Percentiles rank a stretch among this genome's conserved stretches.
Evolutionary conservation across 257 asterid species (phyloP).

Genomic region (Gentiana dahurica): DNA sequence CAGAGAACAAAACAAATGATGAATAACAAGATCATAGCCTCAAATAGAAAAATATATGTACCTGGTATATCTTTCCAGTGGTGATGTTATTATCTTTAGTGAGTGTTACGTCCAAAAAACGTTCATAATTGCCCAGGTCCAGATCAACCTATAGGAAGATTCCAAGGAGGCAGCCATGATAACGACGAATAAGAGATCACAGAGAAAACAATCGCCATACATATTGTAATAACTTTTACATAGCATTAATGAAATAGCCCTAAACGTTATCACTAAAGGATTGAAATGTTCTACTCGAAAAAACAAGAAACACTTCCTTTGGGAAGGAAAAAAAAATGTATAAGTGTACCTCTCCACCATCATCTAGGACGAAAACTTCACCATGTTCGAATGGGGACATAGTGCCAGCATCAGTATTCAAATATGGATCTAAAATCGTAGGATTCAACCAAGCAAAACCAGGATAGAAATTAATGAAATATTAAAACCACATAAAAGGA

Average conservation of each 20-base stretch:
- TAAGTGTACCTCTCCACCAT: slow-evolving; percentile 87
- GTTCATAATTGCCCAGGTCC: slow-evolving; percentile 92
- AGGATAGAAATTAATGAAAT: not conserved
- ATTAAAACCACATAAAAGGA: too few relatives aligned
- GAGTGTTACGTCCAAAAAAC: slow-evolving; percentile 86
- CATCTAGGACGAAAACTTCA: slow-evolving; percentile 95
- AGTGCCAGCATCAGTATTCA: slow-evolving; percentile 94
- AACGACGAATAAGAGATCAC: not conserved
- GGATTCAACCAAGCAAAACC: not conserved
- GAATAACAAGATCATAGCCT: too few relatives aligned
- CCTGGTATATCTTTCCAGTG: slow-evolving; percentile 98
- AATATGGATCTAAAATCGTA: slow-evolving; percentile 66
- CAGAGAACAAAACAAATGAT: too few relatives aligned
- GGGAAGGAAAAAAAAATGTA: slow-evolving; percentile 2
- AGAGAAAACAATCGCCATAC: not conserved
- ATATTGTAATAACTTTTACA: too few relatives aligned
- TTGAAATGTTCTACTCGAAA: not conserved
- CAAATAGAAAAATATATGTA: slow-evolving; percentile 13
- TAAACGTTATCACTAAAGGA: too few relatives aligned
- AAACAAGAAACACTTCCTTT: not conserved
- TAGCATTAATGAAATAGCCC: too few relatives aligned
- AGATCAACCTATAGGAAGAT: slow-evolving; percentile 71
- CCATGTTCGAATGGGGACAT: slow-evolving; percentile 99
- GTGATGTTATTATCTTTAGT: slow-evolving; percentile 95
- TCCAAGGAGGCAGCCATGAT: not conserved